Evolutionary conservation across 805 yeast species (phyloP), one percentile per base, ranked within the genome.

Genomic region (Wickerhamomyces mucosus): DNA sequence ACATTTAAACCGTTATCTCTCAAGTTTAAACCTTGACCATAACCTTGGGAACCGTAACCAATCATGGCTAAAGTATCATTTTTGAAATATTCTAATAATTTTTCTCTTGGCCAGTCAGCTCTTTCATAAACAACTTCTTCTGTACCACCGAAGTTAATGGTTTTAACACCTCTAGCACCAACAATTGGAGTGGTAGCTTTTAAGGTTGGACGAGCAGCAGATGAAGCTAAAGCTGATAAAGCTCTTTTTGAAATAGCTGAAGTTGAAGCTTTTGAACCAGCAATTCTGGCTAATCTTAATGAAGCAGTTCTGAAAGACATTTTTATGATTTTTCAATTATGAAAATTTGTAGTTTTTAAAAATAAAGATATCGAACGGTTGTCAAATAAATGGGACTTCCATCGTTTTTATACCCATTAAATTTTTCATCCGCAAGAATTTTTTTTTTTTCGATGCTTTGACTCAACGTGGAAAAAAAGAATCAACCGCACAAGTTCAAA

Each of bases 1-100:
- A 89, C 98, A 64, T 89, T 89, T 58, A 92, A 66, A 66, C 98
- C 98, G 58, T 92, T 89, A 75, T 92, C 98, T 72, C 98, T 84
- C 72, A 94, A 71, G 86, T 92, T 92, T 54, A 92, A 78, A 68
- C 96, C 97, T 74, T 92, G 98, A 62, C 98, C 98, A 75, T 92
- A 89, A 75, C 98, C 98, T 72, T 92, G 98, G 48, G 98, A 89
- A 61, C 98, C 98, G 78, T 92, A 92, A 67, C 98, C 98, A 51
- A 92, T 88, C 58, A 92, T 69, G 49, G 98, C 97, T 58, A 92
- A 71, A 41, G 98, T 92, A 64, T 92, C 97, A 66, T 88, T 71
- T 77, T 92, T 89, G 86, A 92, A 92, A 76, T 88, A 92, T 56
- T 85, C 88, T 44, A 79, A 74, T 56, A 92, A 73, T 73, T 83